Conservation (phyloP, 495 filamentous ascomycete genomes). For the Apodospora peruviana region DNA sequence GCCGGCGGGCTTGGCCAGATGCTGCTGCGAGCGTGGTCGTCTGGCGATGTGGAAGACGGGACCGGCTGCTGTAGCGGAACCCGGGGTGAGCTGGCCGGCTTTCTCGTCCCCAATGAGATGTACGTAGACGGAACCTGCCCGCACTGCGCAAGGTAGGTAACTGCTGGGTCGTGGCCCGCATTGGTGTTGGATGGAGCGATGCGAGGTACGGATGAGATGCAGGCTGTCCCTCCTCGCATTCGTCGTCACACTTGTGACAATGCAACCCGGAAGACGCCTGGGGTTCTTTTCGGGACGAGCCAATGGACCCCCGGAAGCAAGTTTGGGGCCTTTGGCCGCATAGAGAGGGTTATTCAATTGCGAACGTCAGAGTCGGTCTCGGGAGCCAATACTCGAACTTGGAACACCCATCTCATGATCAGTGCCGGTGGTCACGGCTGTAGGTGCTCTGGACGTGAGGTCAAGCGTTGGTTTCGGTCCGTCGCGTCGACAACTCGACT, state of each 20-base stretch:
- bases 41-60: not conserved
- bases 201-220: not conserved
- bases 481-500: no score
- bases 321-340: no score
- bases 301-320: not conserved
- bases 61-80: not conserved
- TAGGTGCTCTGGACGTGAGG: no score
- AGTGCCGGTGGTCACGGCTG: no score
- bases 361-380: not conserved
- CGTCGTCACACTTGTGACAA: conserved; percentile 7
- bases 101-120: not conserved
- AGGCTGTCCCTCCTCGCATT: conserved; percentile 3
- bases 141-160: not conserved
- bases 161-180: no score
- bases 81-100: not conserved
- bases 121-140: conserved; percentile 1
- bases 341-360: no score
- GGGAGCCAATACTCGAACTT: no score
- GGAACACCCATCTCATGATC: not conserved
- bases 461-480: no score
- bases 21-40: conserved; percentile 5
- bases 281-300: not conserved
- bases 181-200: no score
- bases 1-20: conserved; percentile 5
- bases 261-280: not conserved